Evolutionary conservation across 495 filamentous ascomycete genomes (phyloP).

Genomic region (Alectoria sarmentosa): DNA sequence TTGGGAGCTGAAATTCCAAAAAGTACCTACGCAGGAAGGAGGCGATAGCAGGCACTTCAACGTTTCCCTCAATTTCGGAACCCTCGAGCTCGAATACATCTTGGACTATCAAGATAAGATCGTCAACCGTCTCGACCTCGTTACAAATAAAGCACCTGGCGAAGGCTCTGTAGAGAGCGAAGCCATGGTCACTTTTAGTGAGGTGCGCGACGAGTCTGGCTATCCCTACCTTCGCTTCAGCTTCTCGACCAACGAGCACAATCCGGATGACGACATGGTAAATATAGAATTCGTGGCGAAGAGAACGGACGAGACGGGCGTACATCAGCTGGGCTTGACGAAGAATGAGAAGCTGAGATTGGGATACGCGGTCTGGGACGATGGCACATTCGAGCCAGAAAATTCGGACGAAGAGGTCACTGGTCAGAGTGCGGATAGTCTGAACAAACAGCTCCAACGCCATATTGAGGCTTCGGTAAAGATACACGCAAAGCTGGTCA

Average conservation of each 20-base stretch:
- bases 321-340: conserved; percentile 16
- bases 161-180: conserved; percentile 21
- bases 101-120: conserved; percentile 27
- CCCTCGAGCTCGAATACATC: conserved; percentile 24
- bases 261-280: conserved; percentile 21
- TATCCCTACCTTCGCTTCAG: conserved; percentile 24
- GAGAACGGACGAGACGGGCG: conserved; percentile 22
- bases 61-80: conserved; percentile 23
- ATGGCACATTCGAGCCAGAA: conserved; percentile 20
- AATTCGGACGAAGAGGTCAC: conserved; percentile 12
- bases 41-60: conserved; percentile 20
- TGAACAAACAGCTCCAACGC: conserved; percentile 16
- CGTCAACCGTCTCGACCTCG: conserved; percentile 22
- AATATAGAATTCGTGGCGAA: conserved; percentile 28
- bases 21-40: conserved; percentile 1
- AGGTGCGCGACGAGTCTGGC: conserved; percentile 22
- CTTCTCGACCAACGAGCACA: conserved; percentile 21
- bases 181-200: conserved; percentile 20
- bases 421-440: conserved; percentile 2
- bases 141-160: conserved; percentile 21
- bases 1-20: conserved; percentile 17
- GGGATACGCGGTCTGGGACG: conserved; percentile 21
- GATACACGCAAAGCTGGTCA: conserved; percentile 13
- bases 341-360: conserved; percentile 26
- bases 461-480: conserved; percentile 19